Evolutionary conservation across 768 basidiomycete genomes (phyloP), one percentile per base, ranked within the genome.

Genomic region (Aureoboletus auriporus): DNA sequence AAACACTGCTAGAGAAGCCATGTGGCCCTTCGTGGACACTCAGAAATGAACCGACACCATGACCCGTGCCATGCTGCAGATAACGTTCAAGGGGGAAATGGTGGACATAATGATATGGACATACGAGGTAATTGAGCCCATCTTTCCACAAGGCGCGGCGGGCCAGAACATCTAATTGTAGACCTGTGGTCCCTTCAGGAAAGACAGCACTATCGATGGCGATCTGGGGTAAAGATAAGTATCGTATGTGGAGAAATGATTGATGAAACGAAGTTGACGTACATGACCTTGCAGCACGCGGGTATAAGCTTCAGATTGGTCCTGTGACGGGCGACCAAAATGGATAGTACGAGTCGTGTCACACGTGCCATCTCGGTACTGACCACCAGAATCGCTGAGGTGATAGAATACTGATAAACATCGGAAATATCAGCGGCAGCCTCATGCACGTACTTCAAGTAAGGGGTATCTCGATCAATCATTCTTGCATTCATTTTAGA

Each of bases 261-360:
- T 16, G 43, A 60, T 52, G 51, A 60, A 40, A 51, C 34, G 51
- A 41, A 49, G 34, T 57, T 50, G 49, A 77, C 89, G 60, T 73
- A 92, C 90, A 71, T 99, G 96, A 8, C 94, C 95, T 69, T 99
- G 96, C 49, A 99, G 66, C 37, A 98, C 96, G 39, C 93, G 77
- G 28, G 96, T 99, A 68, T 84, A 99, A 1, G 95, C 93, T 55
- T 93, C 87, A 63, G 82, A 85, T 64, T 91, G 84, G 53, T 91
- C 86, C n/a, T 74, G 51, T n/a, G 85, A 82, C 7, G 89, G 89
- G n/a, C 83, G 78, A 36, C 93, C 92, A 61, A 94, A 90, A 70
- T 92, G 89, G 27, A 91, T 69, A 1, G 89, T 90, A 42, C 88
- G 79, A 12, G 86, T 87, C 23, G 85, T 89, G 61, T 90, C 85